A percentile compares a stretch with the other conserved stretches of the same genome.
These are phyloP conservation scores for Hondaea fermentalgiana DNA, from an alignment of 108 stramenopile species.

Conservation along the genomic window DNA sequence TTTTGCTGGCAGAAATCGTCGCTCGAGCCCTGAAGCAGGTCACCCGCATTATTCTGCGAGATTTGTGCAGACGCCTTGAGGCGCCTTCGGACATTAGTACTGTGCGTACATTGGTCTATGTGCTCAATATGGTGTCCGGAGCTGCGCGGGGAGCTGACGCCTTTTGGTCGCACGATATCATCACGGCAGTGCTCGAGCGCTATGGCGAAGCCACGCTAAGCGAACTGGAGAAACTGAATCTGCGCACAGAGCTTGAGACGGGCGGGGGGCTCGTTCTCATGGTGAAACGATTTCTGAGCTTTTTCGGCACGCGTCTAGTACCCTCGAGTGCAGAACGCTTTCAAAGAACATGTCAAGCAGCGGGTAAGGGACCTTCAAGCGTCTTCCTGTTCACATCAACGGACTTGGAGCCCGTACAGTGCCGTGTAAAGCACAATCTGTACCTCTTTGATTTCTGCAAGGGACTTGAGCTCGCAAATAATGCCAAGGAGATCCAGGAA, in stretches of 20 bases:
- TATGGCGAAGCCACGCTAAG: background rate
- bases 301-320: background rate
- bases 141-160: background rate
- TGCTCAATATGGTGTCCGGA: slow-evolving; percentile 27
- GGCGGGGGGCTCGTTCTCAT: background rate
- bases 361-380: background rate
- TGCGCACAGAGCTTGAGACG: background rate
- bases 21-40: slow-evolving; percentile 43
- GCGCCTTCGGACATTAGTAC: slow-evolving; percentile 18
- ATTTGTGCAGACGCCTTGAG: slow-evolving; percentile 18
- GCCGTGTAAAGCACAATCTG: slow-evolving; percentile 28
- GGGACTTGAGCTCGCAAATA: background rate
- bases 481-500: background rate
- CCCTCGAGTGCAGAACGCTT: background rate
- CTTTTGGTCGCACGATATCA: slow-evolving; percentile 17
- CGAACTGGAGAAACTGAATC: background rate
- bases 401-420: slow-evolving; percentile 16
- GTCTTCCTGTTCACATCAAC: slow-evolving; percentile 28
- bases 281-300: background rate
- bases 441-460: background rate
- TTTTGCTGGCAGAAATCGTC: slow-evolving; percentile 42
- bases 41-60: slow-evolving; percentile 31
- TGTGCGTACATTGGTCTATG: slow-evolving; percentile 10
- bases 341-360: too few relatives aligned
- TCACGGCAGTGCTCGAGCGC: background rate